Conservation (phyloP, 441 rosid species). For the Rhodomyrtus psidioides region DNA sequence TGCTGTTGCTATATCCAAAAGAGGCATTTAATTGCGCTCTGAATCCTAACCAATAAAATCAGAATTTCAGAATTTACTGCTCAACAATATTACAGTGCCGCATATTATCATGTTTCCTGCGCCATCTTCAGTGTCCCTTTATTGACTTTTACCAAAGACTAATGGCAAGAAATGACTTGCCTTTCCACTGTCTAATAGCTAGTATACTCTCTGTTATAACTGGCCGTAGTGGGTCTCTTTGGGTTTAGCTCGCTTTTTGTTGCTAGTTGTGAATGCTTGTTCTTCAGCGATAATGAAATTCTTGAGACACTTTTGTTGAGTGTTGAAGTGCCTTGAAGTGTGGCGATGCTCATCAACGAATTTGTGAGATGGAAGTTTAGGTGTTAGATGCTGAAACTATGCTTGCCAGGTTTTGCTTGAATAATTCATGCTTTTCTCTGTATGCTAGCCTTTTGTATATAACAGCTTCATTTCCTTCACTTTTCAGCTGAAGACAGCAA, state of each 20-base stretch:
- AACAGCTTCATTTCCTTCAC: neutral
- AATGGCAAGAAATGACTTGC: neutral
- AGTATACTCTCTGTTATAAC: neutral
- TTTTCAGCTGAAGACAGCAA: slow-evolving; percentile 73
- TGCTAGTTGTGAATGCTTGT: neutral
- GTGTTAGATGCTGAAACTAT: neutral
- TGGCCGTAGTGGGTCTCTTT: neutral
- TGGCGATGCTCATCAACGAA: neutral
- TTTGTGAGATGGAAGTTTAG: neutral
- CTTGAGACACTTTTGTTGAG: neutral
- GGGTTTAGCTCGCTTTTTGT: neutral
- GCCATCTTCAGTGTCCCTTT: neutral
- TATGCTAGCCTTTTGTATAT: neutral
- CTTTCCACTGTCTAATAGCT: neutral
- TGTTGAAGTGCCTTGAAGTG: neutral
- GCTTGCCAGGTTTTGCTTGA: neutral
- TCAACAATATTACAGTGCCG: neutral
- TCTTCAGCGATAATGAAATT: neutral
- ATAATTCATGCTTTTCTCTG: neutral
- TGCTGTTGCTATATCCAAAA: neutral
- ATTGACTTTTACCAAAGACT: neutral
- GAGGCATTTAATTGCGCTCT: neutral
- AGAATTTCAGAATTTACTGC: neutral
- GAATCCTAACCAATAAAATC: neutral
- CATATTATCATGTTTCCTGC: neutral